phyloP scores from a whole-genome alignment of 768 basidiomycete genomes.

The Lactarius pseudohatsudake region DNA sequence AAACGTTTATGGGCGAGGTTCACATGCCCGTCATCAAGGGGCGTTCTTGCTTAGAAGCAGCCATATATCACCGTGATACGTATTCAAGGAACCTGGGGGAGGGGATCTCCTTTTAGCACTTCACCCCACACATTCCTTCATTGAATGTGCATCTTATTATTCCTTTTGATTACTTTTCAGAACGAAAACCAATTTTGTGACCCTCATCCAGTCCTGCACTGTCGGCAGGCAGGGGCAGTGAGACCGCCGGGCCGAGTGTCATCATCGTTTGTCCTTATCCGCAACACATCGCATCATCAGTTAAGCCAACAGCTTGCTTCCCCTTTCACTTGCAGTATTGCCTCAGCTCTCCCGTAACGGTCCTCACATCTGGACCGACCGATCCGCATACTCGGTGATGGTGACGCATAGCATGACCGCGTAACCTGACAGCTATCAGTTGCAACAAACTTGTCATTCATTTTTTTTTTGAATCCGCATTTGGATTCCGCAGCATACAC shows the following conservation, averaged over 20 bases:
- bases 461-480: neutral
- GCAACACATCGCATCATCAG: neutral
- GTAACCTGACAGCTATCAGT: neutral
- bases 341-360: neutral
- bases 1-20: neutral
- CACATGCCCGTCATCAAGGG: neutral
- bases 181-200: neutral
- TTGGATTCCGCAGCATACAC: neutral
- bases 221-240: neutral
- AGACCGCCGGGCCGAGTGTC: neutral
- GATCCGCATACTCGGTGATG: neutral
- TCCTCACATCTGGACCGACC: neutral
- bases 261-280: neutral
- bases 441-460: neutral
- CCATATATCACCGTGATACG: neutral
- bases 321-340: neutral
- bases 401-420: neutral
- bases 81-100: conserved; percentile 4
- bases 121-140: neutral
- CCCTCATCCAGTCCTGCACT: neutral
- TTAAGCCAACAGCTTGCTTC: neutral
- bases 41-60: neutral
- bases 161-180: neutral
- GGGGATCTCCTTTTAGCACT: neutral
- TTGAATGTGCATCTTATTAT: neutral